These are phyloP conservation scores for Ogataea parapolymorpha DNA, from an alignment of 805 yeast genomes.

Conservation along the genomic window DNA sequence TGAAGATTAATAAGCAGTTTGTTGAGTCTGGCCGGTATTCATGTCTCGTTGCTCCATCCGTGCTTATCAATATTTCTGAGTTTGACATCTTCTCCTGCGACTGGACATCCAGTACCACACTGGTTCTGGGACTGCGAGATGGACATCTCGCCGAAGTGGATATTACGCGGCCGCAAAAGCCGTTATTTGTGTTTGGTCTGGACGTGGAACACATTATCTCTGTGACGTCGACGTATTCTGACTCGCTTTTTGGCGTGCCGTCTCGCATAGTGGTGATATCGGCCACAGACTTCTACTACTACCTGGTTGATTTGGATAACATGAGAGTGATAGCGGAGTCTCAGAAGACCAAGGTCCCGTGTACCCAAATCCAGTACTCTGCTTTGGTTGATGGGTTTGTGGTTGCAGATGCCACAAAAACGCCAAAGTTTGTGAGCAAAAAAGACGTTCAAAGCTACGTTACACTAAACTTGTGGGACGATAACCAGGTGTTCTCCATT, in stretches of 20 bases:
- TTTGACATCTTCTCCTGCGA: constrained; percentile 24
- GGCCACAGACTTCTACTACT: constrained; percentile 16
- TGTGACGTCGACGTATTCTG: constrained; percentile 22
- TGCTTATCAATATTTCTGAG: constrained; percentile 19
- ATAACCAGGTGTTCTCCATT: constrained; percentile 16
- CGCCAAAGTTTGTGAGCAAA: constrained; percentile 18
- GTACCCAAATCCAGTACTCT: constrained; percentile 18
- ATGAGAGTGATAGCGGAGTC: constrained; percentile 15
- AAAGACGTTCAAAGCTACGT: constrained; percentile 17
- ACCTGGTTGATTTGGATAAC: constrained; percentile 22
- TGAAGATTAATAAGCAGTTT: constrained; percentile 22
- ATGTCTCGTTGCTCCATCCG: constrained; percentile 17
- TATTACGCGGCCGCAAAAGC: constrained; percentile 16
- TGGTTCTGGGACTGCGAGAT: constrained; percentile 26
- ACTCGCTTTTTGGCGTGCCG: constrained; percentile 11
- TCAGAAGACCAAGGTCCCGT: constrained; percentile 11
- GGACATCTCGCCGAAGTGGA: constrained; percentile 31
- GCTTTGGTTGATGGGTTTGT: constrained; percentile 24
- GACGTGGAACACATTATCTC: constrained; percentile 22
- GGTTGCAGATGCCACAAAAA: constrained; percentile 16
- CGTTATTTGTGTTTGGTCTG: constrained; percentile 25
- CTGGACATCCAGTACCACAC: constrained; percentile 26
- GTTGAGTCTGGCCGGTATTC: constrained; percentile 7
- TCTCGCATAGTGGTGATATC: constrained; percentile 18
- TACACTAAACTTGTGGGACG: constrained; percentile 15